Evolutionary conservation across 2,329 filamentous ascomycete genomes (phyloP), one percentile per base, ranked within the genome.

Genomic region (Trichoderma asperellum): DNA sequence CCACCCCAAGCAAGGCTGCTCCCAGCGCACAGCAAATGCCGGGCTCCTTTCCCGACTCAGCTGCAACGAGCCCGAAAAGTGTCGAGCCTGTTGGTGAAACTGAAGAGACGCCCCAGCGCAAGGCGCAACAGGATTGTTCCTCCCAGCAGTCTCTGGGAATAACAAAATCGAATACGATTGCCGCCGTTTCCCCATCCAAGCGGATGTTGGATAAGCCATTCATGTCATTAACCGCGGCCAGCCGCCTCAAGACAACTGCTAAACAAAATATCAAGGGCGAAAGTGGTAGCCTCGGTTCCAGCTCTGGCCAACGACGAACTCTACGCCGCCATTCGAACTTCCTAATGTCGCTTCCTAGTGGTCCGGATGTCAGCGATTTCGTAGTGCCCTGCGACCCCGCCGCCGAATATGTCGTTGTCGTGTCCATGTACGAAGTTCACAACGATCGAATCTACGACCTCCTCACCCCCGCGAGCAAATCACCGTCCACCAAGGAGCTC

Each of bases 351-450:
- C 83, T 96, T 5, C 92, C 94, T 1, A 88, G 91, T 69, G 82
- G 85, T 6, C 95, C 95, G 10, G 89, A 94, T 72, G 88, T 97
- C 64, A 88, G 89, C 79, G 85, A 89, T 63, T 83, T 97, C 55
- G 82, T 86, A 5, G 84, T 96, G 0, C 85, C 88, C 0, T 81
- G 78, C 72, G 79, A 81, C 53, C 83, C 89, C 59, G 86, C 87
- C 24, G 88, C 91, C 67, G 93, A 97, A 74, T 97, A 97, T 74
- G 91, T 92, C 5, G 89, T 99, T 66, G 83, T 99, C 12, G 86
- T 99, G 27, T 97, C 94, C 66, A 99, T 99, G 94, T 98, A 98
- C 80, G 96, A 99, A 79, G 95, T 99, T 1, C 97, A 99, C 83
- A 99, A 99, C 77, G 95, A 99, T 81, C 90, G 94, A 43, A 98